Conservation (phyloP, 202 grass and related monocot genomes). For the Panicum virgatum region DNA sequence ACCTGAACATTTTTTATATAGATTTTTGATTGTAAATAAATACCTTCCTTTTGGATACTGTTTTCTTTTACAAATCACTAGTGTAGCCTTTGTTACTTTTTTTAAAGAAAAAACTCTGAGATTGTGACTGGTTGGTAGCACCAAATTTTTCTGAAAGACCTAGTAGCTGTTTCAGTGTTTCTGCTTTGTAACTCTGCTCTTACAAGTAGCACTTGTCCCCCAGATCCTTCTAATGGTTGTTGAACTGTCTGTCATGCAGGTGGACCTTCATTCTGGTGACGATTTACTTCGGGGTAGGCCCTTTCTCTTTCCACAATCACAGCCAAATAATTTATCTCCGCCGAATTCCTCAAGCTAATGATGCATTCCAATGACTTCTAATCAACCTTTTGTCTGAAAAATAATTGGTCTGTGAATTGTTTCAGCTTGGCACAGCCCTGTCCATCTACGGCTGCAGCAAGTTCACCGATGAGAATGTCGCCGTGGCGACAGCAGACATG, state of each 20-base stretch:
- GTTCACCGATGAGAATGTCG: conserved; percentile 28
- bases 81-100: neutral
- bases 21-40: neutral
- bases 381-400: conserved; percentile 27
- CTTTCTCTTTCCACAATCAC: conserved; percentile 31
- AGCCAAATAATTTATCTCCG: conserved; percentile 30
- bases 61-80: neutral
- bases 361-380: conserved; percentile 7
- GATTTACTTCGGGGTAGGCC: conserved; percentile 95
- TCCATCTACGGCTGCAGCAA: conserved; percentile 90
- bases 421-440: conserved; percentile 68
- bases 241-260: conserved; percentile 59
- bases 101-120: neutral
- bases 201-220: conserved; percentile 36
- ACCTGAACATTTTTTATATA: conserved; percentile 5
- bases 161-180: conserved; percentile 15
- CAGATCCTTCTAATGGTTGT: conserved; percentile 52
- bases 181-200: conserved; percentile 38
- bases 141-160: conserved; percentile 24
- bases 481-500: conserved; percentile 31
- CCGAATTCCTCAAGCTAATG: conserved; percentile 28
- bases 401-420: conserved; percentile 24
- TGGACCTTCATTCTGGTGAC: conserved; percentile 98
- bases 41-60: neutral
- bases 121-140: conserved; percentile 43